These are phyloP conservation scores for Lepidium aucheri DNA, from an alignment of 345 rosid species.

Conservation along the genomic window DNA sequence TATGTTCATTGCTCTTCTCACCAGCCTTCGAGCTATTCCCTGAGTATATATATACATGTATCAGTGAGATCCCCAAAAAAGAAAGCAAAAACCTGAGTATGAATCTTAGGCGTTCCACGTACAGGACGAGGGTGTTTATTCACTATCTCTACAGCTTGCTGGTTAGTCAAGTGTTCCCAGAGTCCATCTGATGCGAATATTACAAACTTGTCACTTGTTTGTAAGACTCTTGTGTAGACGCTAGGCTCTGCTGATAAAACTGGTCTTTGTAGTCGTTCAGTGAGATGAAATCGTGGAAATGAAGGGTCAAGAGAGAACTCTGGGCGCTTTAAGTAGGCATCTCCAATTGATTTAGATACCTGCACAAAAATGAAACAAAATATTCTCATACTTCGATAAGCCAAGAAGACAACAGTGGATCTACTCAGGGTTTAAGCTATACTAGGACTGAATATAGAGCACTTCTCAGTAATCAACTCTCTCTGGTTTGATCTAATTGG, in stretches of 20 bases:
- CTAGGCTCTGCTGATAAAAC: slow-evolving; percentile 82
- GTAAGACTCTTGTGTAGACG: slow-evolving; percentile 47
- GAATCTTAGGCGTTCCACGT: slow-evolving; percentile 16
- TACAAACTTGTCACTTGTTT: slow-evolving; percentile 64
- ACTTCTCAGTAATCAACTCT: neutral
- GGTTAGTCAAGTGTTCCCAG: slow-evolving; percentile 80
- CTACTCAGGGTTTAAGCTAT: neutral
- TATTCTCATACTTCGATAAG: neutral
- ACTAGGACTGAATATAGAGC: neutral
- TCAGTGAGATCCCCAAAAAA: neutral
- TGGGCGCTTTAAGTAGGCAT: slow-evolving; percentile 85
- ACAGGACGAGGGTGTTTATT: slow-evolving; percentile 58
- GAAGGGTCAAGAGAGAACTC: slow-evolving; percentile 85
- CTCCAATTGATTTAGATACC: slow-evolving; percentile 96
- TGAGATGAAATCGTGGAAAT: slow-evolving; percentile 72
- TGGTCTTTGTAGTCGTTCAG: slow-evolving; percentile 68
- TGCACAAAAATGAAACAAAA: slow-evolving; percentile 17
- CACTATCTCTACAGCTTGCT: slow-evolving; percentile 80
- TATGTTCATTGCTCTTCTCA: slow-evolving; percentile 55
- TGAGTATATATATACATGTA: neutral
- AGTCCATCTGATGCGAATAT: slow-evolving; percentile 97
- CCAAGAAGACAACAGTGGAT: neutral
- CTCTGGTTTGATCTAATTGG: neutral
- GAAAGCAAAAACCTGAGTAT: neutral
- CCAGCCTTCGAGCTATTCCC: slow-evolving; percentile 82